Base-by-base conservation (phyloP, 768 basidiomycete genomes). In the Tricholoma hemisulphureum region DNA sequence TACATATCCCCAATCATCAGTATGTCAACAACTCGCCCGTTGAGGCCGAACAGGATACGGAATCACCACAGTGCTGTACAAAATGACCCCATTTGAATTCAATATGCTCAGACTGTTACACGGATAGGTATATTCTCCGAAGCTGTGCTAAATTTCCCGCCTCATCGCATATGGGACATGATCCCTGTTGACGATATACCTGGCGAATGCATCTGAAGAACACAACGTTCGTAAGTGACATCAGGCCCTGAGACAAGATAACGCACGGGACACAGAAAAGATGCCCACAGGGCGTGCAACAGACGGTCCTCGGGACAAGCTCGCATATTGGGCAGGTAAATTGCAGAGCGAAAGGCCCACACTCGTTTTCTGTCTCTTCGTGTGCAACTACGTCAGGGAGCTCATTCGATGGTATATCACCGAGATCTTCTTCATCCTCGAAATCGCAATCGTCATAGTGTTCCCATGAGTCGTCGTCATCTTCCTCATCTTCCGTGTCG, bases 381-480 rank as follows among this genome's bases (percentile, higher is more conserved):
- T n/a, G n/a, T n/a, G n/a, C n/a, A n/a, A n/a, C n/a, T n/a, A n/a
- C n/a, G 20, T 49, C 13, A 49, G 48, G 16, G 7, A 23, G 13
- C n/a, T 23, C 29, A 10, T 31, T 35, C 24, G 34, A 26, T 16
- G 21, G 14, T 32, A 53, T 51, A 26, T 62, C 60, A 7, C 51
- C 51, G 45, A 61, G n/a, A n/a, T n/a, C n/a, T n/a, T n/a, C n/a
- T n/a, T n/a, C n/a, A n/a, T n/a, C n/a, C n/a, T n/a, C n/a, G 16
- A 53, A 66, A 37, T 63, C 64, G 34, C 55, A 65, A 1, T 63
- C 63, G 29, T 66, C 64, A 10, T 45, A 66, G 13, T 55, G 59
- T 52, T 64, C 57, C 53, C 61, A 66, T 7, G 64, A 63, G 45
- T 57, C 65, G 62, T 68, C 72, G 54, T 65, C 66, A 45, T 69